Evolutionary conservation across 352 stramenopile genomes (phyloP).

Genomic region (Phytopythium vexans): DNA sequence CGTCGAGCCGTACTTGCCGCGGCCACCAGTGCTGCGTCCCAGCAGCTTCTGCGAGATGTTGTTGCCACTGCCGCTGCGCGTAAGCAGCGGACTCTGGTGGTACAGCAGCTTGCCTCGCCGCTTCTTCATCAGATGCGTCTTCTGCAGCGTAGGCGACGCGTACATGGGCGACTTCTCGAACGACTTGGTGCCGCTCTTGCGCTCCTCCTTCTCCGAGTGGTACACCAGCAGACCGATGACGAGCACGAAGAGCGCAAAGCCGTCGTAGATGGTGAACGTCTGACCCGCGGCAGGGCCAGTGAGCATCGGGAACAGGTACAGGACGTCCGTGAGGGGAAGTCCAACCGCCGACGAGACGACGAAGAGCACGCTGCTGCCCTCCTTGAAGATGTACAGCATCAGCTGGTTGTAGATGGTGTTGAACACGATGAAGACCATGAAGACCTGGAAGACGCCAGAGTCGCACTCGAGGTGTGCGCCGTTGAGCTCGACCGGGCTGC

Average conservation of each 20-base stretch:
- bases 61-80: conserved; percentile 38
- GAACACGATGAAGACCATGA: conserved; percentile 85
- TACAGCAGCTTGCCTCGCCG: conserved; percentile 78
- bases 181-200: conserved; percentile 48
- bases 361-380: conserved; percentile 86
- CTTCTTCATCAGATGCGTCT: conserved; percentile 82
- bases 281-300: conserved; percentile 65
- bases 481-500: conserved; percentile 64
- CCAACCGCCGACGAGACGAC: conserved; percentile 84
- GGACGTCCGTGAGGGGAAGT: conserved; percentile 74
- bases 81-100: conserved; percentile 74
- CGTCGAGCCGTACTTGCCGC: conserved; percentile 58
- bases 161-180: conserved; percentile 88
- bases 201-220: conserved; percentile 86
- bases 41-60: conserved; percentile 63
- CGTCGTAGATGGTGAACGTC: conserved; percentile 85
- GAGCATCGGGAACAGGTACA: conserved; percentile 82
- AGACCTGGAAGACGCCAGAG: conserved; percentile 65
- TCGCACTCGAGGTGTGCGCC: conserved; percentile 56
- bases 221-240: conserved; percentile 86
- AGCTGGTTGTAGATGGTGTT: conserved; percentile 88
- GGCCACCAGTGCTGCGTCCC: conserved; percentile 29
- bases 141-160: conserved; percentile 77
- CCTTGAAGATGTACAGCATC: conserved; percentile 89
- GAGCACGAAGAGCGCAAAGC: conserved; percentile 83